Evolutionary conservation across 768 basidiomycete genomes (phyloP), one percentile per base, ranked within the genome.

Genomic region (Neoboletus brunneissimus): DNA sequence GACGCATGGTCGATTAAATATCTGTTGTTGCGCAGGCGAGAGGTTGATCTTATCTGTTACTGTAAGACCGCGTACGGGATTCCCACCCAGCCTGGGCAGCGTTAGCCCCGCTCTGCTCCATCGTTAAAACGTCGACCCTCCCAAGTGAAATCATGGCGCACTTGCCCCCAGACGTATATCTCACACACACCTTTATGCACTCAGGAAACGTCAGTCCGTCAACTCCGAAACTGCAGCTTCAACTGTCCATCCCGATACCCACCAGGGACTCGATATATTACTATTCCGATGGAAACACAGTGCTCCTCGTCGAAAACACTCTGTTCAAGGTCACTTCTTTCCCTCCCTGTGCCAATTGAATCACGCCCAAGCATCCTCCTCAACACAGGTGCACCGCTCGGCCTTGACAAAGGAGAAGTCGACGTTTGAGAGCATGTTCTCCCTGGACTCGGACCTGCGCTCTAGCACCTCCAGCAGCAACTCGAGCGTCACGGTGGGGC

Each of bases 391-490:
- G 11, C 76, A 76, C 55, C 71, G 76, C 34, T 77, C 76, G 5
- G 72, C 71, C 37, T 48, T 76, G 56, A 76, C 72, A 43, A 78
- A 77, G 63, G 79, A 80, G 55, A 75, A 71, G 55, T 79, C 78
- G 46, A 74, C 74, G 22, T 80, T 80, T 54, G 75, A 78, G 55
- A 71, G 71, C 55, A 79, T 80, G 79, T 79, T 80, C 65, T 71
- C 76, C 7, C 61, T 79, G 6, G 74, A 76, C 46, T 69, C 68
- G 20, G 72, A 71, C 57, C 59, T 72, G 51, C 70, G 69, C 60
- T 69, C 64, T 35, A 66, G 54, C 50, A 63, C 59, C 32, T 42
- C 40, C 45, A 63, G 29, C 53, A 62, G 11, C 48, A 62, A 15
- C 52, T 57, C 65, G 34, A 60, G 66, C 58, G 69, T 70, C 58